These are phyloP conservation scores for Pulveroboletus frians DNA, from an alignment of 768 basidiomycete genomes.

Conservation along the genomic window DNA sequence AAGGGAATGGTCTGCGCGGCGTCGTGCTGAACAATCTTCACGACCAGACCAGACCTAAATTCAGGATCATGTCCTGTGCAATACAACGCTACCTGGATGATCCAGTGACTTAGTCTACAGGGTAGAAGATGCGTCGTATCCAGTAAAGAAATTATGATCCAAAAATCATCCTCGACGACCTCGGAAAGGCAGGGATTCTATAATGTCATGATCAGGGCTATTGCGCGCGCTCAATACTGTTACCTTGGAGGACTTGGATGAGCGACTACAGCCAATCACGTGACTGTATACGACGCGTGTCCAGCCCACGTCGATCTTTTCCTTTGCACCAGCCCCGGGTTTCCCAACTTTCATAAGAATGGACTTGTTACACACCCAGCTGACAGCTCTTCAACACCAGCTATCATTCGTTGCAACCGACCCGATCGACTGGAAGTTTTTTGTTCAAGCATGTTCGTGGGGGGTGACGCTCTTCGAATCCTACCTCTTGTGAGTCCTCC, in stretches of 20 bases:
- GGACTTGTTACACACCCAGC: constrained; percentile 58
- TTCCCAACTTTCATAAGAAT: constrained; percentile 27
- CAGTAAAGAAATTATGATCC: too few species aligned
- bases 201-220: too few species aligned
- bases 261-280: constrained; percentile 1
- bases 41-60: constrained; percentile 6
- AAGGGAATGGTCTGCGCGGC: constrained; percentile 53
- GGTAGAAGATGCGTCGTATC: neutral
- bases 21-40: constrained; percentile 30
- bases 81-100: too few species aligned
- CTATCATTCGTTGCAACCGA: constrained; percentile 71
- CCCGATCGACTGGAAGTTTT: constrained; percentile 74
- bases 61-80: neutral
- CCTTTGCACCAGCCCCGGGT: neutral
- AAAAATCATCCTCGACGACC: too few species aligned
- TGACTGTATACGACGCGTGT: constrained; percentile 16
- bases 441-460: constrained; percentile 78
- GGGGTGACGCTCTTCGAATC: constrained; percentile 78
- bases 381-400: constrained; percentile 51
- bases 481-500: constrained; percentile 69
- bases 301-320: neutral
- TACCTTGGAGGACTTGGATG: too few species aligned
- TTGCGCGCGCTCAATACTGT: too few species aligned
- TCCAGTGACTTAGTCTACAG: neutral
- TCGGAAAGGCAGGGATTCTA: too few species aligned